Percentiles rank a stretch among this genome's conserved stretches.
Evolutionary conservation across 23 red algal species (phyloP).

Genomic region (Gracilaria gracilis): DNA sequence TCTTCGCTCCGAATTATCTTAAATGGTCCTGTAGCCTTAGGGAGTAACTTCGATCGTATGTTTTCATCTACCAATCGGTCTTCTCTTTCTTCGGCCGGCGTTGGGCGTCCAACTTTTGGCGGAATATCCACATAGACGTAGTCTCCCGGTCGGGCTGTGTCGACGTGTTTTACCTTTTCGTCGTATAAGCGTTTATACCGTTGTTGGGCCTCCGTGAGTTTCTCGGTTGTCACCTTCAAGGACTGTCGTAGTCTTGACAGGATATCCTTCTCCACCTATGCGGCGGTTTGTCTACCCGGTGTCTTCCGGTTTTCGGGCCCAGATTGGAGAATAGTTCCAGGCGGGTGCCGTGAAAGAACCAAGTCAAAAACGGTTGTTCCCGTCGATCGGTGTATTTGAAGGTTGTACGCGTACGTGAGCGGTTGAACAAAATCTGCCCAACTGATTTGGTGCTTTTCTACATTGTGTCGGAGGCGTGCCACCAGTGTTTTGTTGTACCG

Average conservation of each 20-base stretch:
- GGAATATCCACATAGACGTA: constrained; percentile 1
- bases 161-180: not conserved
- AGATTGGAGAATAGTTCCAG: not conserved
- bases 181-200: not conserved
- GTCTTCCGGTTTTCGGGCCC: not conserved
- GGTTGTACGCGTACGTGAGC: constrained; percentile 35
- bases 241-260: not conserved
- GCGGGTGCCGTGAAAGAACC: not conserved
- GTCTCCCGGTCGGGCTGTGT: not conserved
- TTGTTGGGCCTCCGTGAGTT: not conserved
- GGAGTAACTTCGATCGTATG: not conserved
- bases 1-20: not conserved
- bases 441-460: constrained; percentile 20
- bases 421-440: constrained; percentile 21
- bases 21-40: not conserved
- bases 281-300: not conserved
- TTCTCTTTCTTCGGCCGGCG: not conserved
- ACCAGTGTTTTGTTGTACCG: constrained; percentile 28
- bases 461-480: not conserved
- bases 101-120: not conserved
- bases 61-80: not conserved
- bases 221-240: not conserved
- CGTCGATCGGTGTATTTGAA: constrained; percentile 20
- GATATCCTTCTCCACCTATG: not conserved
- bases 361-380: not conserved